Base-by-base conservation (phyloP, 352 stramenopile genomes). In the Pythium sp. region DNA sequence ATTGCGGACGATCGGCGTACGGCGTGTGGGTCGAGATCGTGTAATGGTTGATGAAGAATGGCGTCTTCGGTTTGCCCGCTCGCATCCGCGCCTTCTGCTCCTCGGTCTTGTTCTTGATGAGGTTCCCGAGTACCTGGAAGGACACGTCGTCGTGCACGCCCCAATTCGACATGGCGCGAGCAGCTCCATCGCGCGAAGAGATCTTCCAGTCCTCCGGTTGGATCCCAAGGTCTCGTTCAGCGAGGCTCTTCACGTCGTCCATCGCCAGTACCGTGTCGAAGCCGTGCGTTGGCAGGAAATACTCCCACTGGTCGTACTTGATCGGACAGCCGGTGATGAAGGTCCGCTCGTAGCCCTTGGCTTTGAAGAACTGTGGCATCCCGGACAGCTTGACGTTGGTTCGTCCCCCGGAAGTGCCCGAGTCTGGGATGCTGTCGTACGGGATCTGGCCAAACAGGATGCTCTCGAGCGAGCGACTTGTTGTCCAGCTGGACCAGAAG, bases 401-500 rank as follows among this genome's bases (percentile, higher is more conserved):
- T 38, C 69, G 75, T 18, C 75, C 76, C 5, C 63, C 61, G 8
- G 72, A 74, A 51, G 79, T 83, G 8, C 78, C 81, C 0, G 76
- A 76, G 55, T 85, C 63, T 0, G 66, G 51, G 18, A 80, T 64
- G 38, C 69, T 76, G 38, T 88, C 74, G 53, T 80, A 84, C 5
- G 79, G 71, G 8, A 90, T 46, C 56, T 90, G 80, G 0, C 68
- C 82, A 59, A 79, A 90, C 26, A 87, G 47, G 36, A 87, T 76
- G 51, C 78, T 86, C 61, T 88, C 80, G 0, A 90, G 38, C 0
- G 82, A 87, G 2, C 82, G 78, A 72, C 80, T 90, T 18, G 82
- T 88, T 14, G 72, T 61, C 72, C 74, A 88, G 54, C 78, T 88
- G 11, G 82, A 90, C 80, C 82, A 90, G 49, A 88, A 69, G 41